phyloP scores from a whole-genome alignment of 441 rosid species.

The Breynia disticha region DNA sequence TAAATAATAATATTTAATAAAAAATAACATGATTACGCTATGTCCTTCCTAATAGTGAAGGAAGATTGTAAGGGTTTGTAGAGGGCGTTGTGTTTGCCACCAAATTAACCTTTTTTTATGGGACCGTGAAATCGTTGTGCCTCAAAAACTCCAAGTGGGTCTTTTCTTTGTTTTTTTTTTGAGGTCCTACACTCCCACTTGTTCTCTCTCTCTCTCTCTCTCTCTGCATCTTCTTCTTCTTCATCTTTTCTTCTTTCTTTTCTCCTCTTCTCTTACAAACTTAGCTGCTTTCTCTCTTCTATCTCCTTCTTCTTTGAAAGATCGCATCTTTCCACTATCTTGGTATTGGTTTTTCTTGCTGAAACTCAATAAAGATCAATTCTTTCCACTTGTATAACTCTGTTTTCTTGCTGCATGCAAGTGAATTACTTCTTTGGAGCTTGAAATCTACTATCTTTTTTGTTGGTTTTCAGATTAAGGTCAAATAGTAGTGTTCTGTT shows the following conservation, averaged over 20 bases:
- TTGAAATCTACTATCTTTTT: conserved; percentile 1
- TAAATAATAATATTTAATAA: no score
- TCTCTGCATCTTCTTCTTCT: conserved; percentile 8
- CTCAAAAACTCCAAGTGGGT: conserved; percentile 39
- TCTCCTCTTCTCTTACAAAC: not conserved
- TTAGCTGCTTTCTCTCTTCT: conserved; percentile 23
- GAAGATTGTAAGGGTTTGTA: conserved; percentile 1
- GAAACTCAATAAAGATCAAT: conserved; percentile 9
- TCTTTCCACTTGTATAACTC: conserved; percentile 1
- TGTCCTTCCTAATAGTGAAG: no score
- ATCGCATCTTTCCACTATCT: conserved; percentile 20
- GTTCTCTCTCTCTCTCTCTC: conserved; percentile 28
- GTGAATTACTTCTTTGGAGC: not conserved
- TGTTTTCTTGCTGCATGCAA: conserved; percentile 13
- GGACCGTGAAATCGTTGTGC: conserved; percentile 37
- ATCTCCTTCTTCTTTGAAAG: conserved; percentile 20
- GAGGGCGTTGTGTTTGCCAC: conserved; percentile 25
- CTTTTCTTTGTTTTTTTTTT: conserved; percentile 17
- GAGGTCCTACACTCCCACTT: conserved; percentile 44
- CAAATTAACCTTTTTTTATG: conserved; percentile 24
- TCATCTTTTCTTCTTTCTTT: conserved; percentile 6
- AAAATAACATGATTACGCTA: no score
- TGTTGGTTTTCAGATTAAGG: conserved; percentile 14
- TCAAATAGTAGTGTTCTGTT: conserved; percentile 10
- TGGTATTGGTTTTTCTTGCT: conserved; percentile 13